These are phyloP conservation scores for Saccharomycopsis sp. DNA, from an alignment of 805 yeast species.

Conservation along the genomic window DNA sequence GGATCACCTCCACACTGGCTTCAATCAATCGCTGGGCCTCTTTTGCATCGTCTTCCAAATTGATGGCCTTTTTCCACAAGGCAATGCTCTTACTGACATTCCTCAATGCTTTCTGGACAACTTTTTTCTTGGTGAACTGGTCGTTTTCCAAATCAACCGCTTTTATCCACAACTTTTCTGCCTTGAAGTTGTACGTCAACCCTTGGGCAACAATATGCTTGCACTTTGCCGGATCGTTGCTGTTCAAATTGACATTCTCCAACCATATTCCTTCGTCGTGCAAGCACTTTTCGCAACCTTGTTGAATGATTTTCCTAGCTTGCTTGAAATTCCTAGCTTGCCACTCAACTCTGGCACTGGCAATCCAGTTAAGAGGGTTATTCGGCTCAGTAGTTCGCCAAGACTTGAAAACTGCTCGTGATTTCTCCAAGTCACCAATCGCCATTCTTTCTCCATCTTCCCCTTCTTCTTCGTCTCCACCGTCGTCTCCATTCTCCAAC, in stretches of 20 bases:
- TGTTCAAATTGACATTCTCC: constrained; percentile 60
- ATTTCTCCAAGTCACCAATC: constrained; percentile 49
- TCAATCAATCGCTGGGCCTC: constrained; percentile 45
- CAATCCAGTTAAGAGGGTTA: constrained; percentile 76
- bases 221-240: constrained; percentile 34
- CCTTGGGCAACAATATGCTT: constrained; percentile 60
- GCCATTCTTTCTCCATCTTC: constrained; percentile 19
- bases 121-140: constrained; percentile 38
- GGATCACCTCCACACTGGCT: constrained; percentile 64
- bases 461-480: constrained; percentile 17
- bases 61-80: constrained; percentile 64
- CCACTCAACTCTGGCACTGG: constrained; percentile 73
- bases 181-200: constrained; percentile 43
- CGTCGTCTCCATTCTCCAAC: constrained; percentile 25
- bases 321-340: constrained; percentile 42
- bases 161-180: constrained; percentile 62
- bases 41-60: constrained; percentile 43
- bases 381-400: constrained; percentile 64
- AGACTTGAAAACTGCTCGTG: constrained; percentile 53
- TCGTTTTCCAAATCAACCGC: constrained; percentile 64
- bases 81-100: constrained; percentile 44
- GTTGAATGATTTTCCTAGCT: constrained; percentile 56
- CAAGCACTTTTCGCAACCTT: constrained; percentile 68
- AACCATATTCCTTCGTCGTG: constrained; percentile 71
- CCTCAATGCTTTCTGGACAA: constrained; percentile 66